Conservation (phyloP, 345 rosid genomes). For the Pugionium dolabratum region DNA sequence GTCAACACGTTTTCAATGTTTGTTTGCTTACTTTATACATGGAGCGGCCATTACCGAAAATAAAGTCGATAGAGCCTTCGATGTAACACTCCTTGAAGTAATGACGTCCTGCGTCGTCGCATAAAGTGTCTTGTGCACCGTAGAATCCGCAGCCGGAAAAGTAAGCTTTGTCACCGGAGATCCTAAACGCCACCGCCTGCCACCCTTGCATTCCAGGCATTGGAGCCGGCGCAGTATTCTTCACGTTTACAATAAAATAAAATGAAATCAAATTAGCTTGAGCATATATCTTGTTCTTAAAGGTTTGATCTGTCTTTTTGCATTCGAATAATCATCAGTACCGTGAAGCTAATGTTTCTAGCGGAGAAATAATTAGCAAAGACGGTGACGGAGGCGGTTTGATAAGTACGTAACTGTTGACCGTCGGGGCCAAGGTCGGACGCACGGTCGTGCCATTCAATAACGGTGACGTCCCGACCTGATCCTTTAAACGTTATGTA, state of each 20-base stretch:
- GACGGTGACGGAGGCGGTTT: constrained; percentile 89
- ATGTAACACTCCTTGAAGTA: constrained; percentile 91
- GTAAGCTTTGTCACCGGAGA: constrained; percentile 90
- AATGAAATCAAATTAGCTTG: background rate
- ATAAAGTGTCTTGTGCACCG: constrained; percentile 92
- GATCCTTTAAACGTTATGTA: constrained; percentile 86
- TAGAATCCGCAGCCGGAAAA: constrained; percentile 90
- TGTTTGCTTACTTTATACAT: constrained; percentile 72
- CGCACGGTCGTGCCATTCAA: constrained; percentile 98
- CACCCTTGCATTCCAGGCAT: constrained; percentile 91
- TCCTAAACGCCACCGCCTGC: constrained; percentile 93
- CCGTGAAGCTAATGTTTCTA: constrained; percentile 91
- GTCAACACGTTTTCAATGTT: background rate
- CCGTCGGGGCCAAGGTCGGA: constrained; percentile 81
- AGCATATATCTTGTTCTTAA: too few relatives aligned
- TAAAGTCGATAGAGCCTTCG: constrained; percentile 93
- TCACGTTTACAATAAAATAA: background rate
- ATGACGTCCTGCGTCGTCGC: constrained; percentile 93
- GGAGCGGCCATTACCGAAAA: constrained; percentile 93
- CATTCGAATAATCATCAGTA: constrained; percentile 19
- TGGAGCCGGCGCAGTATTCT: constrained; percentile 97
- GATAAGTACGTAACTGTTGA: constrained; percentile 87
- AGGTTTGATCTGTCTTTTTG: background rate
- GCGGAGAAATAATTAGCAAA: constrained; percentile 84
- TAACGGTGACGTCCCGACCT: constrained; percentile 73